Evolutionary conservation across 1,284 basidiomycete genomes (phyloP).

Genomic region (Rhodotorula sp.): DNA sequence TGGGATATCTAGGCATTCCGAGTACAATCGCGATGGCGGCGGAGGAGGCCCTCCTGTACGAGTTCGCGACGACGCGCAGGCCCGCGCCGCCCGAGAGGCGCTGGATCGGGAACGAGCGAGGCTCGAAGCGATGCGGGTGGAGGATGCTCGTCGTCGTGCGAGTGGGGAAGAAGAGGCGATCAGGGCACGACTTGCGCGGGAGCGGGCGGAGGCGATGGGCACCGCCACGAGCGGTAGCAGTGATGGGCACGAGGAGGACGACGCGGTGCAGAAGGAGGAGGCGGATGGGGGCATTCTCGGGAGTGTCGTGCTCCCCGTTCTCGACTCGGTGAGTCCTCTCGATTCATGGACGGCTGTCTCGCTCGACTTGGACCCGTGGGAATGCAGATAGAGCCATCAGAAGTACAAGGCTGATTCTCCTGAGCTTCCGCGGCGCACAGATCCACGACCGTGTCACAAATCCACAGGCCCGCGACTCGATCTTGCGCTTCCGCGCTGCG

Average conservation of each 20-base stretch:
- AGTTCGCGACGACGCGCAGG: conserved; percentile 3
- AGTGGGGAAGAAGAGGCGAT: conserved; percentile 58
- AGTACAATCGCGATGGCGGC: conserved; percentile 48
- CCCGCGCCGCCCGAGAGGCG: conserved; percentile 18
- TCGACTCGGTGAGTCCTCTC: conserved; percentile 70
- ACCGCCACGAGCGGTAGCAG: neutral
- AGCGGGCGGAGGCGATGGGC: conserved; percentile 58
- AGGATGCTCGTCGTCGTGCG: neutral
- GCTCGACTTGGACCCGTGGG: too few species aligned
- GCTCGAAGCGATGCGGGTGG: conserved; percentile 17
- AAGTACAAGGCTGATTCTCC: neutral
- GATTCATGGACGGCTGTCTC: neutral
- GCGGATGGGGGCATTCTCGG: conserved; percentile 85
- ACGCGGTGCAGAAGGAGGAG: too few species aligned
- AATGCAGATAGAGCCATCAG: rapidly evolving
- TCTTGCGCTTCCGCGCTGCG: conserved; percentile 78
- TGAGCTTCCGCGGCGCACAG: conserved; percentile 51
- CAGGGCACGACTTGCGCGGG: conserved; percentile 59
- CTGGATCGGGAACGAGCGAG: conserved; percentile 30
- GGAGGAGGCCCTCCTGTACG: neutral
- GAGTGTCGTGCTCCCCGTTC: conserved; percentile 87
- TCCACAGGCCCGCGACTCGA: conserved; percentile 75
- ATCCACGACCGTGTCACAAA: conserved; percentile 83
- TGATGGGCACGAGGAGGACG: conserved; percentile 48
- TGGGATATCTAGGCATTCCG: conserved; percentile 57